These are phyloP conservation scores for Penicillium turbatum DNA, from an alignment of 495 filamentous ascomycete genomes.

Conservation along the genomic window DNA sequence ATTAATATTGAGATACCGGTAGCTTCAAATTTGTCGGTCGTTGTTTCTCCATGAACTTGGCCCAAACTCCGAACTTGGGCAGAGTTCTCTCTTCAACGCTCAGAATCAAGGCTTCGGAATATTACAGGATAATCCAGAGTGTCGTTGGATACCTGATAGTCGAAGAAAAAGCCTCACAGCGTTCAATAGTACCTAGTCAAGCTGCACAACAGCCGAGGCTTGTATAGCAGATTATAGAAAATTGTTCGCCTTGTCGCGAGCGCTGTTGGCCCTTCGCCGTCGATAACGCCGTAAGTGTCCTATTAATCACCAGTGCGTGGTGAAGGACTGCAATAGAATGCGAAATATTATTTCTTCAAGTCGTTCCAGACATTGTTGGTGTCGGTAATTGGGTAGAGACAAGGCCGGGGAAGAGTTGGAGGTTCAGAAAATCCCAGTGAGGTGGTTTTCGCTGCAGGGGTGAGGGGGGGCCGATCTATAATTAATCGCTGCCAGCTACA, in stretches of 20 bases:
- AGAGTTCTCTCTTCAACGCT: neutral
- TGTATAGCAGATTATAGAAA: no score
- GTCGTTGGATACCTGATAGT: neutral
- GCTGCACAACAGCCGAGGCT: neutral
- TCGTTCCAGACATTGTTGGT: constrained; percentile 2
- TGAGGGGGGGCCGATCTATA: constrained; percentile 29
- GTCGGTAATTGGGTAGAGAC: constrained; percentile 4
- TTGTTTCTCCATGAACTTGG: constrained; percentile 24
- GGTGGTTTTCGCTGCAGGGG: constrained; percentile 42
- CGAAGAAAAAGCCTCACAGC: neutral
- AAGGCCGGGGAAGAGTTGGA: constrained; percentile 5
- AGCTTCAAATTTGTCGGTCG: neutral
- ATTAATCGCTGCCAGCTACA: constrained; percentile 23
- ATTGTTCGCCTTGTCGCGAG: neutral
- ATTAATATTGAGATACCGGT: neutral
- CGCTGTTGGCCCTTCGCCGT: neutral
- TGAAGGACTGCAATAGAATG: neutral
- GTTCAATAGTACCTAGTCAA: neutral
- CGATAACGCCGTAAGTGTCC: neutral
- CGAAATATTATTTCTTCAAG: neutral
- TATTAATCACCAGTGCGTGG: neutral
- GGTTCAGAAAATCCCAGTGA: constrained; percentile 28
- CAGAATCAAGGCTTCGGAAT: neutral
- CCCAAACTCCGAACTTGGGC: neutral
- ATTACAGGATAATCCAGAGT: neutral